Evolutionary conservation across 1,139 yeast species (phyloP), one percentile per base, ranked within the genome.

Genomic region (Pneumocystis jirovecii): DNA sequence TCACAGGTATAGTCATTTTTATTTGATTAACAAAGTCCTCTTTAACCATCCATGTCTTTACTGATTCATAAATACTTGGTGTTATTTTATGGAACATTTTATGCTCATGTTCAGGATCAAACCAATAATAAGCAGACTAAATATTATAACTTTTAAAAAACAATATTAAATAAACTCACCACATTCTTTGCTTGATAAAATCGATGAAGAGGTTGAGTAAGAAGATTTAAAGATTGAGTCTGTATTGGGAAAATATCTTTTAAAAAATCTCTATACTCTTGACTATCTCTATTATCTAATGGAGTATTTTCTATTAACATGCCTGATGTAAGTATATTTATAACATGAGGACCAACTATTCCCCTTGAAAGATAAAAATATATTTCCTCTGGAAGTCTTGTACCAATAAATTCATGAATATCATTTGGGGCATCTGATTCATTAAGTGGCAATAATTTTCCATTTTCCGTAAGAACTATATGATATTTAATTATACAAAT

Each of bases 281-380:
- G 63, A 15, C 62, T 63, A 42, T 71, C 75, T 0, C 86, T 84
- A 67, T 87, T 84, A 73, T 87, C 96, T 57, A 86, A 74, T 0
- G 95, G 89, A 17, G 89, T 82, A 68, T 85, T 80, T 68, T 89
- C 87, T 34, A 81, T 76, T 67, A 83, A 80, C 57, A 78, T 77
- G 1, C 93, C 95, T 65, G 83, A 83, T 0, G 88, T 80, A 31
- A 90, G 79, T 0, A 89, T 83, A 69, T 87, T 88, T 64, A 87
- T 79, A 59, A 88, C 74, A 67, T 83, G 84, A 7, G 87, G 79
- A 7, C 87, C 83, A 35, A 87, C 77, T 60, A 91, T 74, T 0
- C 97, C 98, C 65, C 87, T 76, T 0, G 95, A 85, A 72, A 85
- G 84, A 75, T 90, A 93, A 73, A 86, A 89, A 73, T 84, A 86